Base-by-base conservation (phyloP, 1,284 basidiomycete species). In the Leccinum holopus region DNA sequence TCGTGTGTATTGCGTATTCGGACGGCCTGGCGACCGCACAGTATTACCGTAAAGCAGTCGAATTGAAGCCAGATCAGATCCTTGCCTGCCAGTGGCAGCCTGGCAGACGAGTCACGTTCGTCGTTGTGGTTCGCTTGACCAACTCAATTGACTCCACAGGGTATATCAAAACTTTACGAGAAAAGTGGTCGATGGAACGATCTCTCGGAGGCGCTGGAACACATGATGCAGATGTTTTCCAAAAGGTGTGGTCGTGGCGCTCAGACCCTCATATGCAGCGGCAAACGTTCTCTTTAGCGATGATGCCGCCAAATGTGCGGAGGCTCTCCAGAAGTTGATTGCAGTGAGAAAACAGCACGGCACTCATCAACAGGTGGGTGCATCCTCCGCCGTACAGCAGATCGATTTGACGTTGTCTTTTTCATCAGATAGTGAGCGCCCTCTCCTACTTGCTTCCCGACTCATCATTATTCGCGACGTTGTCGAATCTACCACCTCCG, bases 291-390 rank as follows among this genome's bases (percentile, higher is more conserved):
- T 56, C 21, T 65, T 16, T 66, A 95, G 94, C 4, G 79, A 86
- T 37, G 94, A 98, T 72, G 84, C 84, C 0, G 80, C 80, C 7
- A 96, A 92, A 75, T 92, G 89, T 67, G 93, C 91, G 1, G 91
- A 94, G 69, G 79, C 82, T 0, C 73, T 97, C 51, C 91, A 95
- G 72, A 91, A 88, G 67, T 78, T 93, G 44, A 77, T 97, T n/a
- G 81, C 86, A 2, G 71, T 88, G 2, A 83, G 86, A 28, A 80
- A 86, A 16, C 78, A 84, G 55, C 81, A 87, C 63, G 91, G 91
- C 0, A 83, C 83, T 3, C 78, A 79, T 35, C 72, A 79, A 58
- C 81, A 93, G 75, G 91, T 90, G 66, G 53, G 63, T 61, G 28
- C 44, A 8, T 28, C 66, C n/a, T 11, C 35, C 57, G 58, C 55